Base-by-base conservation (phyloP, 208 protist species). In the Leishmania tarentolae region DNA sequence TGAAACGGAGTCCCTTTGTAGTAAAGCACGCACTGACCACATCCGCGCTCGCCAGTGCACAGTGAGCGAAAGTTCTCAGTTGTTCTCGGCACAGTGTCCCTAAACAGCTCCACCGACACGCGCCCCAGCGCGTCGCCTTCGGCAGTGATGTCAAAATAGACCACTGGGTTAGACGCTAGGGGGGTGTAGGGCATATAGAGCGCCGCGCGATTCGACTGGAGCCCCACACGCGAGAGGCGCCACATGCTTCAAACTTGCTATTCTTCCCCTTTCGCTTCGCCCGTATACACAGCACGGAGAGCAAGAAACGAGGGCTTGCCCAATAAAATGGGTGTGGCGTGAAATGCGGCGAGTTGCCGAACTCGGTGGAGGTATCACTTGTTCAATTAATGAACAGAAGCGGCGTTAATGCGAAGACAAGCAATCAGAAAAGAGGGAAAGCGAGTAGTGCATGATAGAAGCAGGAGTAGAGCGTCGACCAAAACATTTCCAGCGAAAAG, bases 1-100 rank as follows among this genome's bases (percentile, higher is more conserved):
- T 99, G 98, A 84, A 99, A 99, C 1, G 90, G 91, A 63, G 96
- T 92, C 19, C 96, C 97, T 75, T 99, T 97, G 87, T 98, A 99
- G 87, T 86, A 91, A 57, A 98, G 84, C 31, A 87, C 87, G 75
- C 91, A 95, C 53, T 88, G 79, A 71, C 77, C 83, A 65, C 76
- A 31, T 21, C 94, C 90, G 63, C 94, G 87, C 82, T 99, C 97
- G 53, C 98, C 97, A 0, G 97, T 99, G 88, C 95, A 98, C 15
- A 99, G 88, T 40, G 91, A 95, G 65, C 96, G 90, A 75, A 99
- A 99, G 87, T 99, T 99, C 82, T 99, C 96, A 11, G 85, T 89
- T 24, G 97, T 99, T 80, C 97, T 95, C 24, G 98, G 98, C 11
- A 97, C 92, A 31, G 87, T 85, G 75, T 99, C 93, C 44, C 89